These are phyloP conservation scores for Tuber melanosporum DNA, from an alignment of 495 filamentous ascomycete species.

Conservation along the genomic window DNA sequence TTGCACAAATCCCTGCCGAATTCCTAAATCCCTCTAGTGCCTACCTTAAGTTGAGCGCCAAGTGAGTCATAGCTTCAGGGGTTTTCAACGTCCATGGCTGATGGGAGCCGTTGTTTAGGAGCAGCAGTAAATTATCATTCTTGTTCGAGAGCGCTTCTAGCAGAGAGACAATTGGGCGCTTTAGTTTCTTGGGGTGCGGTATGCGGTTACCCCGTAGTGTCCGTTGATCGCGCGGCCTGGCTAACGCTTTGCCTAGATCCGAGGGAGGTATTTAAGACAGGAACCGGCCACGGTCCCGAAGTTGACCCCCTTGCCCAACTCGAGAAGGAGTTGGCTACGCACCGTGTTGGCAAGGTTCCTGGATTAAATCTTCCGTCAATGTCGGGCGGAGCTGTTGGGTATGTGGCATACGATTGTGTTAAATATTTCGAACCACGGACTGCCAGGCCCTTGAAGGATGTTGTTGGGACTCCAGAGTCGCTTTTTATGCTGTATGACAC, in stretches of 20 bases:
- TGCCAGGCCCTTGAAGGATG: conserved; percentile 74
- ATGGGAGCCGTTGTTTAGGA: conserved; percentile 37
- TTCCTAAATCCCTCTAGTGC: conserved; percentile 84
- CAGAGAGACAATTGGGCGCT: conserved; percentile 80
- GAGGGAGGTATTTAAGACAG: conserved; percentile 77
- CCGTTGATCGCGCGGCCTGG: not conserved
- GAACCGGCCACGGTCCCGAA: conserved; percentile 74
- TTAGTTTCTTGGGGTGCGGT: conserved; percentile 91
- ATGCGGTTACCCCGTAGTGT: conserved; percentile 16
- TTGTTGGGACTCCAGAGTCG: conserved; percentile 80
- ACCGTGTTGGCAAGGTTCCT: conserved; percentile 71
- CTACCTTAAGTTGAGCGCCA: conserved; percentile 77
- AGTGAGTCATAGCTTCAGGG: conserved; percentile 49
- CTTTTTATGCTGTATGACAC: conserved; percentile 98
- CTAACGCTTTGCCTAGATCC: conserved; percentile 53
- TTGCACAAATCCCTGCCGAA: conserved; percentile 79
- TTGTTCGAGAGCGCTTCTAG: conserved; percentile 92
- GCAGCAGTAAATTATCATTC: conserved; percentile 63
- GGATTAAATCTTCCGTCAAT: conserved; percentile 72
- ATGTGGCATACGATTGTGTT: conserved; percentile 95
- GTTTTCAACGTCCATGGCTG: conserved; percentile 5
- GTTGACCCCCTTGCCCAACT: conserved; percentile 75
- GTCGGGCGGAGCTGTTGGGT: conserved; percentile 88
- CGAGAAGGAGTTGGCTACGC: conserved; percentile 67
- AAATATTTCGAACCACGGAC: conserved; percentile 96